Conservation (phyloP, 2,329 filamentous ascomycete genomes). For the Hymenotorrendiella dingleyae region DNA sequence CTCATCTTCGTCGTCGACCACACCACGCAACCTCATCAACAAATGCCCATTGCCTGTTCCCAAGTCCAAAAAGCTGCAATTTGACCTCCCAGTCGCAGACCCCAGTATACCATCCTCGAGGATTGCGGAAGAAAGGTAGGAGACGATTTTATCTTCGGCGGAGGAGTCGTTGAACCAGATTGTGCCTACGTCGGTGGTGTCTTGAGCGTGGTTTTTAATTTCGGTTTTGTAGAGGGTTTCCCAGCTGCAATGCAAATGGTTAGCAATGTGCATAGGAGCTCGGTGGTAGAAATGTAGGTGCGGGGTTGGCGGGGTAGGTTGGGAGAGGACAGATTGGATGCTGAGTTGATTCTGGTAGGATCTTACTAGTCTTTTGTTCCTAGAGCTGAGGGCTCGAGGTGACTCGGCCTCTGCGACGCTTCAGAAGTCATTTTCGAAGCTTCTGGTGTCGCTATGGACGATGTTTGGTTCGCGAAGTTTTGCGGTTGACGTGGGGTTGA, state of each 20-base stretch:
- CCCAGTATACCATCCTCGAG: constrained; percentile 15
- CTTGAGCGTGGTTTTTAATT: constrained; percentile 62
- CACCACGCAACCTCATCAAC: constrained; percentile 69
- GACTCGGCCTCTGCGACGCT: constrained; percentile 43
- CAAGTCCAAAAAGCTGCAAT: constrained; percentile 70
- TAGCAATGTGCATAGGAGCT: background rate
- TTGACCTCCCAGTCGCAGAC: constrained; percentile 12
- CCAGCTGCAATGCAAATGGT: constrained; percentile 50
- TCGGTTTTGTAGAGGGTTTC: constrained; percentile 68
- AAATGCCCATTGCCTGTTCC: constrained; percentile 93
- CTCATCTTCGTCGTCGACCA: constrained; percentile 17
- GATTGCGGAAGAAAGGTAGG: constrained; percentile 40
- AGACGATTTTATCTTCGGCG: constrained; percentile 74
- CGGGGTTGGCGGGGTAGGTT: background rate
- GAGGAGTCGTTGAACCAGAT: constrained; percentile 95
- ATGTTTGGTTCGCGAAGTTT: background rate
- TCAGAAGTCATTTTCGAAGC: constrained; percentile 15
- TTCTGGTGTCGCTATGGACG: background rate
- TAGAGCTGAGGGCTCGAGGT: constrained; percentile 68
- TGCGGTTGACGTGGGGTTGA: background rate
- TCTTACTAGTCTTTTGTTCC: constrained; percentile 90
- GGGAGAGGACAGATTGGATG: constrained; percentile 1
- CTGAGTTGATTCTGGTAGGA: too few relatives aligned
- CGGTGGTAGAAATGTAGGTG: background rate
- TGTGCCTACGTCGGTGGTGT: constrained; percentile 76